Conservation (phyloP, 768 basidiomycete species). For the Lentinula sp. region DNA sequence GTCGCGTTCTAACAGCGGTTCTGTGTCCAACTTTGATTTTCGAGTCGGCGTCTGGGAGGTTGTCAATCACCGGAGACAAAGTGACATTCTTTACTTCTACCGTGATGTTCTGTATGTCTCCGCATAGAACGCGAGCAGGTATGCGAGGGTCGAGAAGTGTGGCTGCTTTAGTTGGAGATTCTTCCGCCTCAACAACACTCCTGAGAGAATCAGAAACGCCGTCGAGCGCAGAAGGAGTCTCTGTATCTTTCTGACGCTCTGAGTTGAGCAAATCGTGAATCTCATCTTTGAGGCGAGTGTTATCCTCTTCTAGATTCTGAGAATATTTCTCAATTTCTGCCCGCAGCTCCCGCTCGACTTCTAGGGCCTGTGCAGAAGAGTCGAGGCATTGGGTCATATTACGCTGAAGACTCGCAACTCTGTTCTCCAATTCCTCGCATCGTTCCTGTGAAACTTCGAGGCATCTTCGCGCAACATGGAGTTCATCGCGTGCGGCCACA, state of each 20-base stretch:
- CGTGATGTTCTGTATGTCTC: slow-evolving; percentile 3
- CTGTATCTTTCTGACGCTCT: slow-evolving; percentile 1
- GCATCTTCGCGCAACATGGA: slow-evolving; percentile 14
- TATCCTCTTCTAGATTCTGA: slow-evolving; percentile 12
- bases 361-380: slow-evolving; percentile 17
- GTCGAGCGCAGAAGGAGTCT: neutral
- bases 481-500: slow-evolving; percentile 15
- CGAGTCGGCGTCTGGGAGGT: no score
- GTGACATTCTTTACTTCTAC: slow-evolving; percentile 4
- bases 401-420: slow-evolving; percentile 14
- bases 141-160: neutral
- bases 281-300: slow-evolving; percentile 9
- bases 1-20: slow-evolving; percentile 7
- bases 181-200: neutral
- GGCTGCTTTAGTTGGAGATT: neutral
- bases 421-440: slow-evolving; percentile 11
- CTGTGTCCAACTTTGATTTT: neutral
- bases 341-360: slow-evolving; percentile 19
- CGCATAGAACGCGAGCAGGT: neutral
- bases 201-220: neutral
- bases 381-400: slow-evolving; percentile 17
- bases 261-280: slow-evolving; percentile 6
- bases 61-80: neutral
- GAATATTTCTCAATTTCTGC: slow-evolving; percentile 16
- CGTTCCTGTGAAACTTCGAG: slow-evolving; percentile 13